Evolutionary conservation across 352 stramenopile species (phyloP).

Genomic region (Globisporangium perplexum): DNA sequence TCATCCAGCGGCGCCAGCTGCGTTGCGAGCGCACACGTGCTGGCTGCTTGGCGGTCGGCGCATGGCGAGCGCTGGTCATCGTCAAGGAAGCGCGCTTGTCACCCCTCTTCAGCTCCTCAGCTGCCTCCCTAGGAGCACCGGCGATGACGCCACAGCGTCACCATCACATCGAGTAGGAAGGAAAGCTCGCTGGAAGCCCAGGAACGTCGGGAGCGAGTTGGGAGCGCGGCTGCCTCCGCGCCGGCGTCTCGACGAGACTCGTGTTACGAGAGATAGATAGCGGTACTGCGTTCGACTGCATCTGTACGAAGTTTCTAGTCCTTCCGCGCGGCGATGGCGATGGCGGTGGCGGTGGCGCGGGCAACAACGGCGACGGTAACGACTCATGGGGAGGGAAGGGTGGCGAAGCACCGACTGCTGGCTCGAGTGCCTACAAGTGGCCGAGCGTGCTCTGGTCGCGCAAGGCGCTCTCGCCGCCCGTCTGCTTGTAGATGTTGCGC

Average conservation of each 20-base stretch:
- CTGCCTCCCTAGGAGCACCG: too few relatives aligned
- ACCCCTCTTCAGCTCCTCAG: neutral
- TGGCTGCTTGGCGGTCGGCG: neutral
- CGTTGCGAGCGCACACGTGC: neutral
- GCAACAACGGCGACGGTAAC: neutral
- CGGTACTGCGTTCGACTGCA: neutral
- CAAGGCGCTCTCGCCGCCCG: conserved; percentile 27
- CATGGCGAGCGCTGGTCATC: neutral
- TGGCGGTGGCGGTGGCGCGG: neutral
- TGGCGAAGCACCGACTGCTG: neutral
- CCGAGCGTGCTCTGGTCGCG: conserved; percentile 10
- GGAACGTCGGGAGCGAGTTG: neutral
- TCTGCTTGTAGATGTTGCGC: conserved; percentile 47
- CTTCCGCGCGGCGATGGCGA: neutral
- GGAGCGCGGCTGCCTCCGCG: neutral
- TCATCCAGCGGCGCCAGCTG: neutral
- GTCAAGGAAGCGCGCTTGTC: neutral
- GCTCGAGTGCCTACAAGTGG: neutral
- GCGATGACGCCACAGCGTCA: neutral
- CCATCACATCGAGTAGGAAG: too few relatives aligned
- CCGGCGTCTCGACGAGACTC: neutral
- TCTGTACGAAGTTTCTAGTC: neutral
- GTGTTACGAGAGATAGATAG: neutral
- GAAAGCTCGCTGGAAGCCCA: too few relatives aligned
- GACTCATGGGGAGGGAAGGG: neutral